phyloP scores from a whole-genome alignment of 768 basidiomycete genomes.

The Amanita pallidorosea region DNA sequence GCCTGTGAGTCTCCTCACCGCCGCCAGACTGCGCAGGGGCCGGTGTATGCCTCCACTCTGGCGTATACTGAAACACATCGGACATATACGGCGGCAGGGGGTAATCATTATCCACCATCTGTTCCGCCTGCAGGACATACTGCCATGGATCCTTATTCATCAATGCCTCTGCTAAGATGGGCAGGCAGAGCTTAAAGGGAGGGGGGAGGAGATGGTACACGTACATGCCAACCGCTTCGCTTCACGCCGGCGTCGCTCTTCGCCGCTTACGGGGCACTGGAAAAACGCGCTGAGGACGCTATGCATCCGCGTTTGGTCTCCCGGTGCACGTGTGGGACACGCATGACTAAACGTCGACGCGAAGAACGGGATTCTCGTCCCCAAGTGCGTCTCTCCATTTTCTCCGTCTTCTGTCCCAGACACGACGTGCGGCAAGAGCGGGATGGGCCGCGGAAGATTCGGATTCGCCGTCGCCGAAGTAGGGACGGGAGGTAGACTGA shows the following conservation, averaged over 20 bases:
- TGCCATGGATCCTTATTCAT: slow-evolving; percentile 53
- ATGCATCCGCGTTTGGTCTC: slow-evolving; percentile 78
- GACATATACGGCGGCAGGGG: slow-evolving; percentile 80
- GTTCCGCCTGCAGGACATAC: slow-evolving; percentile 67
- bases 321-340: slow-evolving; percentile 87
- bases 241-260: slow-evolving; percentile 67
- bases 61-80: slow-evolving; percentile 50
- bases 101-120: slow-evolving; percentile 94
- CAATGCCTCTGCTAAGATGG: slow-evolving; percentile 41
- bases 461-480: slow-evolving; percentile 52
- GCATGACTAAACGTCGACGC: slow-evolving; percentile 83
- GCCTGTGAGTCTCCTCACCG: slow-evolving; percentile 18
- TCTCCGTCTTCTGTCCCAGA: slow-evolving; percentile 7
- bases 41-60: slow-evolving; percentile 81
- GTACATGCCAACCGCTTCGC: slow-evolving; percentile 27
- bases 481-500: slow-evolving; percentile 61
- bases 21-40: slow-evolving; percentile 11
- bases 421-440: slow-evolving; percentile 17
- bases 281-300: slow-evolving; percentile 79
- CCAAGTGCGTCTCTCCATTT: slow-evolving; percentile 9
- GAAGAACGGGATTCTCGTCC: slow-evolving; percentile 48
- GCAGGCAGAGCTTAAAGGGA: neutral
- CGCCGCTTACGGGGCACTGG: slow-evolving; percentile 64
- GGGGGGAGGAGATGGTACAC: slow-evolving; percentile 4
- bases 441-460: slow-evolving; percentile 33